These are phyloP conservation scores for Colletotrichum chrysophilum DNA, from an alignment of 2,329 filamentous ascomycete species.

Conservation along the genomic window DNA sequence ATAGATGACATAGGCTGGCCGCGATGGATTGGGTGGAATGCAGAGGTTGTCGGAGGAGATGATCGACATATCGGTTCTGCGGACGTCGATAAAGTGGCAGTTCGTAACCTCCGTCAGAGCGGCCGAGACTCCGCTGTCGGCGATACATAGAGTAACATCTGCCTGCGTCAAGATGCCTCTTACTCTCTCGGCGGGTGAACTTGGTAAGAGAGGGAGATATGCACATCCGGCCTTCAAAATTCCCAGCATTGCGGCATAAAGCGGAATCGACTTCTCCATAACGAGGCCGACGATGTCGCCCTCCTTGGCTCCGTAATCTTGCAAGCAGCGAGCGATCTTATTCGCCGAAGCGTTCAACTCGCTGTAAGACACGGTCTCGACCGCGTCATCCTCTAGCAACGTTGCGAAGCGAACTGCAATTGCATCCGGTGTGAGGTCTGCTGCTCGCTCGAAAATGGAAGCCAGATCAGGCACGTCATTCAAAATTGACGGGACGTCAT, in stretches of 20 bases:
- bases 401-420: constrained; percentile 70
- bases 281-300: constrained; percentile 73
- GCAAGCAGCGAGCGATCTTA: constrained; percentile 59
- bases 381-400: constrained; percentile 42
- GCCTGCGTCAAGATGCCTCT: constrained; percentile 68
- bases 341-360: constrained; percentile 67
- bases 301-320: constrained; percentile 46
- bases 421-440: constrained; percentile 50
- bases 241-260: constrained; percentile 79
- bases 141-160: constrained; percentile 49
- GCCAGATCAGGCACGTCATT: constrained; percentile 49
- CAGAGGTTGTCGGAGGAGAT: constrained; percentile 42
- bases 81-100: constrained; percentile 38
- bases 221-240: constrained; percentile 77
- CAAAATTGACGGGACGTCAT: constrained; percentile 40
- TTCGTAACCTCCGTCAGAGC: constrained; percentile 17
- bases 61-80: constrained; percentile 27
- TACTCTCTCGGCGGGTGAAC: constrained; percentile 68
- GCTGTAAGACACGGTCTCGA: constrained; percentile 63
- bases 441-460: constrained; percentile 59
- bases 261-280: constrained; percentile 75
- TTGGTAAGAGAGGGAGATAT: constrained; percentile 80
- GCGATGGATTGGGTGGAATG: constrained; percentile 44
- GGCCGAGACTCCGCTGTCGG: constrained; percentile 34
- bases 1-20: constrained; percentile 79